phyloP scores from a whole-genome alignment of 345 rosid genomes.

The Linum lewisii region DNA sequence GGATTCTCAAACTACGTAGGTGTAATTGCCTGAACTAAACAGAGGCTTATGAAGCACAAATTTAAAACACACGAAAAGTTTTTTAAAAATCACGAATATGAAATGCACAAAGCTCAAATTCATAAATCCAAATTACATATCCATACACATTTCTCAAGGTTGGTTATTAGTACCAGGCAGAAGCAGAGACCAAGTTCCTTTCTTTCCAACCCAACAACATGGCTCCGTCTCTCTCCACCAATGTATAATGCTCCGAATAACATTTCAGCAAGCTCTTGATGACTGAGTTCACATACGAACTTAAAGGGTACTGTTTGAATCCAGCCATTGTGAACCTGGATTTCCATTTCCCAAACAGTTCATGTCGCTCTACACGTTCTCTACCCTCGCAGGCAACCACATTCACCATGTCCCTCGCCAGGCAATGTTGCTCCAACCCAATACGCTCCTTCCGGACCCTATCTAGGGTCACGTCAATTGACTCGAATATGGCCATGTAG shows the following conservation, averaged over 20 bases:
- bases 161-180: background rate
- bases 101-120: no score
- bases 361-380: background rate
- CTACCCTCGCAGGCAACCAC: background rate
- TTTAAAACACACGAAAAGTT: no score
- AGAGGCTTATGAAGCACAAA: no score
- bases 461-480: slow-evolving; percentile 8
- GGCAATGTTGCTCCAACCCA: background rate
- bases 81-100: no score
- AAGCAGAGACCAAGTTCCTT: background rate
- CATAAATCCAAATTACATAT: no score
- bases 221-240: background rate
- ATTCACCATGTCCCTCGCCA: background rate
- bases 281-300: background rate
- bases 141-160: no score
- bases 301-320: background rate
- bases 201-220: background rate
- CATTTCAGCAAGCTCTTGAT: background rate
- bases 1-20: no score
- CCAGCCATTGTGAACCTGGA: background rate
- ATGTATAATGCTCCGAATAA: background rate
- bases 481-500: slow-evolving; percentile 62
- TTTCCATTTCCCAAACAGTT: background rate
- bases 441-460: background rate
- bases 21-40: no score